Conservation (phyloP, 768 basidiomycete species). For the Clitopilus passeckerianus region DNA sequence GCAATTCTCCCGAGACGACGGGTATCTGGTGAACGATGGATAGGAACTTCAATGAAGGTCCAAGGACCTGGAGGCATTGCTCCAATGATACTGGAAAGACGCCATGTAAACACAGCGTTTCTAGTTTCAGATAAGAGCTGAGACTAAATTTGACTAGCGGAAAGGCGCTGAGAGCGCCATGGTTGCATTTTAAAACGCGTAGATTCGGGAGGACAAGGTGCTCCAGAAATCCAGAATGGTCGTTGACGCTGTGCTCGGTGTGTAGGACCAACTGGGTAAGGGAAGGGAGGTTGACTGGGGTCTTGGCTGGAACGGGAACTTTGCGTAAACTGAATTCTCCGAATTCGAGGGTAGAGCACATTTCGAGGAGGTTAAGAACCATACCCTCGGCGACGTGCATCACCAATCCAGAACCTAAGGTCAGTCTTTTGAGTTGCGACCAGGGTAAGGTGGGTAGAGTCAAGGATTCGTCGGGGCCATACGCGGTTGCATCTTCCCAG, state of each 20-base stretch:
- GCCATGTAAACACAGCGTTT: background rate
- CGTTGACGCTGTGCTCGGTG: background rate
- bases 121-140: background rate
- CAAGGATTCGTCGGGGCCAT: background rate
- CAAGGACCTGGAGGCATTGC: background rate
- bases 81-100: background rate
- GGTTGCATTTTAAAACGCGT: constrained; percentile 1
- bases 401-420: constrained; percentile 1
- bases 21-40: background rate
- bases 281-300: constrained; percentile 4
- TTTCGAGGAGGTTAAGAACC: constrained; percentile 3
- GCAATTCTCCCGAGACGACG: background rate
- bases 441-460: background rate
- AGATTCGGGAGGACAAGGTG: constrained; percentile 3
- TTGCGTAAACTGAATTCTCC: background rate
- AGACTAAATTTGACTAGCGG: background rate
- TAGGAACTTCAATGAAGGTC: constrained; percentile 1
- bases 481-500: constrained; percentile 4
- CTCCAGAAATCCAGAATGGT: constrained; percentile 1
- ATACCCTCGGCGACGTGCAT: background rate
- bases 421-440: constrained; percentile 3
- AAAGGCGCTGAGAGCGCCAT: background rate
- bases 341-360: constrained; percentile 5
- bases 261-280: constrained; percentile 3
- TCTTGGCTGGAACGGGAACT: background rate